Evolutionary conservation across 2,329 filamentous ascomycete genomes (phyloP).

Genomic region (Aspergillus pseudonomiae): DNA sequence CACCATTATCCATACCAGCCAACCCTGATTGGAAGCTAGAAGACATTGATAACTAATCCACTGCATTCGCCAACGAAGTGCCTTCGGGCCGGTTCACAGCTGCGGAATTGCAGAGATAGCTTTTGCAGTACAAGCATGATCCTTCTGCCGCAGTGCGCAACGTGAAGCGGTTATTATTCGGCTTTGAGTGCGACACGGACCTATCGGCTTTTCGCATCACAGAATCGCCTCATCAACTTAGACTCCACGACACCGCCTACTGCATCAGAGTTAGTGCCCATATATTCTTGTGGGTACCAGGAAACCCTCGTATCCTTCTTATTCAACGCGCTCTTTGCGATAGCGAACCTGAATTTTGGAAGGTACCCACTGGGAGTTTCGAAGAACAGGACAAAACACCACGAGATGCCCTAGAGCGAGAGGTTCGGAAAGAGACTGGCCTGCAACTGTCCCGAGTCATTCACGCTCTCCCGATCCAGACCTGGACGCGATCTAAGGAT

Average conservation of each 20-base stretch:
- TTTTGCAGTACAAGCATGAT: slow-evolving; percentile 8
- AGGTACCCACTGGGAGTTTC: neutral
- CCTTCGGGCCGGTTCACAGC: slow-evolving; percentile 5
- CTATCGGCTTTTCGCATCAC: slow-evolving; percentile 2
- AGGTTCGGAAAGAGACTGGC: slow-evolving; percentile 2
- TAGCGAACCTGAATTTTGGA: slow-evolving; percentile 4
- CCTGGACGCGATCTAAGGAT: neutral
- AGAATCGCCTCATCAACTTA: neutral
- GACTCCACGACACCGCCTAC: neutral
- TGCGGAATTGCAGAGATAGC: slow-evolving; percentile 10
- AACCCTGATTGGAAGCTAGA: neutral
- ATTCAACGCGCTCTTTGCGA: slow-evolving; percentile 1
- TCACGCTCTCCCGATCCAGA: neutral
- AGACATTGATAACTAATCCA: slow-evolving; percentile 3
- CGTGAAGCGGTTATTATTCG: neutral
- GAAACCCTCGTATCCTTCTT: slow-evolving; percentile 4
- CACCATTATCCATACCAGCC: neutral
- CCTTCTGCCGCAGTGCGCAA: slow-evolving; percentile 3
- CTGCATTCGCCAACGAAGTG: neutral
- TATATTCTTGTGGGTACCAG: neutral
- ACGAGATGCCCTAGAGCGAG: slow-evolving; percentile 6
- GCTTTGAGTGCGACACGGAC: slow-evolving; percentile 3
- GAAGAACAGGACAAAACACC: neutral
- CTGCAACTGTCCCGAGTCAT: slow-evolving; percentile 2
- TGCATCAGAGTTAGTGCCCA: neutral